These are phyloP conservation scores for Globomyces sp. DNA, from an alignment of 371 early-diverging fungal species.

Conservation along the genomic window DNA sequence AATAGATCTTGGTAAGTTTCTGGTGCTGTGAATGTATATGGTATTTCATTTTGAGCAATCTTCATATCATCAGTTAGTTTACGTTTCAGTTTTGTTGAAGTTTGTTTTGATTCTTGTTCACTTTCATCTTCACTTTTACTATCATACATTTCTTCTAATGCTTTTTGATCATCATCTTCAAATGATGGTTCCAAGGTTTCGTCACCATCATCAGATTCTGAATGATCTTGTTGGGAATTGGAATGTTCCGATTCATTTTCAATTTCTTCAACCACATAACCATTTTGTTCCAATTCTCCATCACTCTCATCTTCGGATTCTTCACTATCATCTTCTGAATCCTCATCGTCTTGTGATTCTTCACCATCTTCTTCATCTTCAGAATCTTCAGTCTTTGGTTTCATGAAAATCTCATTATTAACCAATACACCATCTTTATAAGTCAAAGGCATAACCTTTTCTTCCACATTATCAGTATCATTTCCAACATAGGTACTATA, in stretches of 20 bases:
- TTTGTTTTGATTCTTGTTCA: slow-evolving; percentile 11
- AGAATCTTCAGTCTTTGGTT: slow-evolving; percentile 33
- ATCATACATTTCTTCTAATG: slow-evolving; percentile 1
- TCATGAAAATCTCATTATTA: slow-evolving; percentile 43
- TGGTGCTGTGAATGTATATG: slow-evolving; percentile 83
- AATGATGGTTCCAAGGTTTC: slow-evolving; percentile 13
- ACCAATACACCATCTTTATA: slow-evolving; percentile 45
- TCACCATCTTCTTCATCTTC: slow-evolving; percentile 43
- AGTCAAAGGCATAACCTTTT: slow-evolving; percentile 33
- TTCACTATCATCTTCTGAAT: slow-evolving; percentile 27
- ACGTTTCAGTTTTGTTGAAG: slow-evolving; percentile 4
- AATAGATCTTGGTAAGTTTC: slow-evolving; percentile 63
- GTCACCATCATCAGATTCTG: slow-evolving; percentile 5
- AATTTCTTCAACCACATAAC: slow-evolving; percentile 11
- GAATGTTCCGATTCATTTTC: slow-evolving; percentile 1
- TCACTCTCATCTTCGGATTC: slow-evolving; percentile 37
- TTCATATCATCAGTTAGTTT: not conserved
- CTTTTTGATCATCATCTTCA: not conserved
- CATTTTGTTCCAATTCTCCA: slow-evolving; percentile 48
- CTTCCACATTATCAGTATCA: slow-evolving; percentile 28
- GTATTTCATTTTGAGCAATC: slow-evolving; percentile 52
- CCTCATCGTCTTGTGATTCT: slow-evolving; percentile 16
- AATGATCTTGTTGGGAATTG: slow-evolving; percentile 12
- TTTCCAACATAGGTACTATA: slow-evolving; percentile 55
- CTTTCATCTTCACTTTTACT: slow-evolving; percentile 10